Evolutionary conservation across 441 rosid genomes (phyloP), one percentile per base, ranked within the genome.

Genomic region (Pelargonium fulgidum): DNA sequence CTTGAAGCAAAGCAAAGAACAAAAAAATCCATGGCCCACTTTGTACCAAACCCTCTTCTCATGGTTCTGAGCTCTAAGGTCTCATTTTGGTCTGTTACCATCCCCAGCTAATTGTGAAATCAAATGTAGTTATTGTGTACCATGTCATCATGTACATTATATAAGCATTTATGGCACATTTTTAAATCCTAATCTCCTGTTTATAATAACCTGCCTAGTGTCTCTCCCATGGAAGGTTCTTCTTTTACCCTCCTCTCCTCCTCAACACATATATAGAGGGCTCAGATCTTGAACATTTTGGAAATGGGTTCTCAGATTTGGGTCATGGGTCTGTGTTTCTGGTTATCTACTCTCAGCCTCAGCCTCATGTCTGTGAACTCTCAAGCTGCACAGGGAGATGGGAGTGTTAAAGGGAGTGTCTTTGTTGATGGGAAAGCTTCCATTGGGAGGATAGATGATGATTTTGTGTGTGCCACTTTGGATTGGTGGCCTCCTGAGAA

Each of bases 401-500:
- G 44, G 3, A 64, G 12, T 54, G 81, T 45, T 59, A 77, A 67
- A 80, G 94, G 85, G 26, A 84, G 78, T 44, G 87, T 87, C 66
- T 81, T 56, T 10, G 73, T 89, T 24, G 84, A 86, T 72, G 90
- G 91, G 65, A 79, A 72, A 70, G 48, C 73, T 68, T 79, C 85
- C 84, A 88, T 89, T 76, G 98, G 87, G 65, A 77, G 56, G 78
- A 82, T 79, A 58, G 99, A 92, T 62, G 91, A 92, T 54, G 93
- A 94, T 83, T 94, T 85, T 76, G 78, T 94, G 63, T 92, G 98
- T 71, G 98, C 97, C 42, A 94, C 98, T 65, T 73, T 92, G 76
- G 99, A 94, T 69, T 94, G 99, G 99, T 94, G 98, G 99, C 94
- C 99, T 64, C 97, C 98, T 65, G 88, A 92, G 85, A 94, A 94